Base-by-base conservation (phyloP, 164 flowering plant genomes). In the Tetrastigma voinierianum region DNA sequence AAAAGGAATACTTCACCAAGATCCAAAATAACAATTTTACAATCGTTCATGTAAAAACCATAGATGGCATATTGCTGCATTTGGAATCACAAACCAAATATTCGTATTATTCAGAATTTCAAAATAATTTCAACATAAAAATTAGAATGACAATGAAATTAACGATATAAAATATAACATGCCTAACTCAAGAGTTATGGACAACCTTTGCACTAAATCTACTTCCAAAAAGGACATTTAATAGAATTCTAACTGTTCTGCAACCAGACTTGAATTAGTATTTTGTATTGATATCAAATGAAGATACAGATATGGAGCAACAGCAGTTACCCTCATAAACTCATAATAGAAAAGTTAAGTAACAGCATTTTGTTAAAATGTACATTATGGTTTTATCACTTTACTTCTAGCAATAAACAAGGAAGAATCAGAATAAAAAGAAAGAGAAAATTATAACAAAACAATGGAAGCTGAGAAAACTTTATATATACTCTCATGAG, bases 381-480 rank as follows among this genome's bases (percentile, higher is more conserved):
- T 61, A 71, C 66, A 71, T 51, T 61, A 65, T 14, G 20, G 21
- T 49, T 10, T 21, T 46, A 57, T 17, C 10, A 45, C 51, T 51
- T 72, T 24, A 54, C 44, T 46, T n/a, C 17, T 32, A 23, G 43
- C 55, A 51, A 72, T 65, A 64, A 24, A 59, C 71, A 73, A 56
- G 57, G 70, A 76, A 45, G 63, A 77, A 73, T 72, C 69, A 67
- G 70, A 46, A 60, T 14, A 62, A 67, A 65, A 57, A 23, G 43
- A 9, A 57, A 57, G 24, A 13, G 25, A 23, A 25, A 67, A 61
- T 51, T 46, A 65, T 67, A 59, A 53, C 20, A 18, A 66, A n/a
- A 47, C 49, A 64, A 66, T 46, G 40, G 61, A 69, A 56, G 17
- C 19, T 19, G 44, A 48, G 16, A 64, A 64, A 53, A 3, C 3